phyloP scores from a whole-genome alignment of 257 asterid genomes.

The Solanum bulbocastanum region DNA sequence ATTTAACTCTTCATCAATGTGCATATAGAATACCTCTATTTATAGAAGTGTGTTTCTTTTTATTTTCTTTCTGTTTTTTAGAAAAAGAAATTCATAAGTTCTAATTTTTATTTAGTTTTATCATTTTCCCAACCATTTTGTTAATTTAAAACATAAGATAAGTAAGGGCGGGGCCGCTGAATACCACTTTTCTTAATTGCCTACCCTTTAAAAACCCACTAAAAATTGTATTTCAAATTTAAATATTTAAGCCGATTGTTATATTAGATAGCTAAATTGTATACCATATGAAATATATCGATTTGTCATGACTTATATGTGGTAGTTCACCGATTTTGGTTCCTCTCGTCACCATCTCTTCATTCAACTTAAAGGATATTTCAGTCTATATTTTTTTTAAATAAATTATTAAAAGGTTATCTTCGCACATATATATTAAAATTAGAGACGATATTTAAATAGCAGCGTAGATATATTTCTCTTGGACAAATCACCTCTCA shows the following conservation, averaged over 20 bases:
- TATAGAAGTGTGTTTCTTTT: not conserved
- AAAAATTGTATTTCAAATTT: not conserved
- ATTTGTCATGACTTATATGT: not conserved
- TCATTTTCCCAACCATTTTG: too few species aligned
- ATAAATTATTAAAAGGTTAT: too few species aligned
- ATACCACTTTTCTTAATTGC: not conserved
- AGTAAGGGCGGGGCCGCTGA: not conserved
- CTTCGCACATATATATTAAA: too few species aligned
- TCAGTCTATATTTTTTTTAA: too few species aligned
- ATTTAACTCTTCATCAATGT: not conserved
- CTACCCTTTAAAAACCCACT: not conserved
- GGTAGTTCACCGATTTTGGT: not conserved
- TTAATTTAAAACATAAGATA: not conserved
- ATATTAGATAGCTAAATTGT: not conserved
- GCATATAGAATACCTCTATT: not conserved
- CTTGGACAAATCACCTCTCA: too few species aligned
- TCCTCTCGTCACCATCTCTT: not conserved
- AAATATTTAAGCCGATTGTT: not conserved
- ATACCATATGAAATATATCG: not conserved
- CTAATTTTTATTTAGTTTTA: not conserved
- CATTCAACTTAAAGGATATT: not conserved
- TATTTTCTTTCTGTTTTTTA: fast-evolving
- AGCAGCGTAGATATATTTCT: too few species aligned
- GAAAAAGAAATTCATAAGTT: not conserved
- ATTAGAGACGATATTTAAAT: too few species aligned